Evolutionary conservation across 176 grass and related monocot genomes (phyloP).

Genomic region (Avena atlantica): DNA sequence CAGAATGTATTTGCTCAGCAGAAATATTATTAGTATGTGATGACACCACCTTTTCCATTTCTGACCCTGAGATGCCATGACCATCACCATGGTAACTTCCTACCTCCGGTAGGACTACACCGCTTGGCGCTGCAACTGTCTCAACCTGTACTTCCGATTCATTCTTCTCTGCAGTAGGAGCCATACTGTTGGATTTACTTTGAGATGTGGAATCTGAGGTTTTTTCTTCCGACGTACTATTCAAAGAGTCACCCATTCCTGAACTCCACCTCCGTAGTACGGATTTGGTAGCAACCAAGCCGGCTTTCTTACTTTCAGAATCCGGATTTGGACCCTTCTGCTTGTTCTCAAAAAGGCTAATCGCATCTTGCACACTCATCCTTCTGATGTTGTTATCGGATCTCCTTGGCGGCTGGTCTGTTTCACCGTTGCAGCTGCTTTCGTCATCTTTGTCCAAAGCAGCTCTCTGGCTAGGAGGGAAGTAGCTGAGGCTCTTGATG

Average conservation of each 20-base stretch:
- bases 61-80: conserved; percentile 36
- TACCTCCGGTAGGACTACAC: conserved; percentile 27
- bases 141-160: conserved; percentile 52
- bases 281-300: conserved; percentile 71
- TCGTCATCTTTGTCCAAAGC: conserved; percentile 79
- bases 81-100: conserved; percentile 42
- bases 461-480: conserved; percentile 81
- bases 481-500: conserved; percentile 94
- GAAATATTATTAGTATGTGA: conserved; percentile 49
- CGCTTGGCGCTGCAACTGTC: conserved; percentile 27
- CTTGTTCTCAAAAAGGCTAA: conserved; percentile 97
- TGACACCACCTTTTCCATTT: conserved; percentile 41
- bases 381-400: conserved; percentile 77
- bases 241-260: conserved; percentile 83
- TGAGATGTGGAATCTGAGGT: conserved; percentile 57
- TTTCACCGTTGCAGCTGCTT: conserved; percentile 68
- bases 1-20: conserved; percentile 51
- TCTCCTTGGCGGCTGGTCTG: conserved; percentile 71
- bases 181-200: conserved; percentile 52
- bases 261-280: conserved; percentile 97
- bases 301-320: conserved; percentile 73
- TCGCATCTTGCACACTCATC: conserved; percentile 98
- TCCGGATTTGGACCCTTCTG: conserved; percentile 75
- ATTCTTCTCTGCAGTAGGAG: conserved; percentile 48
- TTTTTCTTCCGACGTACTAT: conserved; percentile 60